Evolutionary conservation across 1,139 yeast genomes (phyloP), one percentile per base, ranked within the genome.

Genomic region (Kodamaea fungicola): DNA sequence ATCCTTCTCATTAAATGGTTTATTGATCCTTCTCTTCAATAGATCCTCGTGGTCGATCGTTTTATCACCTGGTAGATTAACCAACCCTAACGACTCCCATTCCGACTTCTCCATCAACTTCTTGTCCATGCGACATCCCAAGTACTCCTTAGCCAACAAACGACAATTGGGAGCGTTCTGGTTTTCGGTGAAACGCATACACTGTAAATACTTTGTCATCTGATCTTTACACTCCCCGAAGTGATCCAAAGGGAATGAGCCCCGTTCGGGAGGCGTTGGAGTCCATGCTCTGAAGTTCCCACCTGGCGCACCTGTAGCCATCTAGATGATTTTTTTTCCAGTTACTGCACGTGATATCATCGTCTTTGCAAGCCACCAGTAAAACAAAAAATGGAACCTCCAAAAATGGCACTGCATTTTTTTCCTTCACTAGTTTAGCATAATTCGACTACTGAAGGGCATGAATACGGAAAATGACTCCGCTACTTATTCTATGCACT

Each of bases 191-290:
- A 80, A 67, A 53, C 83, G 83, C 65, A 92, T 66, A 61, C 98
- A 92, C 38, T 78, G 67, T 45, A 92, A 66, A 56, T 92, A 92
- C 42, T 76, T 78, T 37, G 69, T 59, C 95, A 89, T 92, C 44
- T 79, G 76, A 19, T 70, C 70, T 12, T 80, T 78, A 56, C 97
- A 92, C 50, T 92, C 97, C 1, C 81, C 86, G 44, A 80, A 86
- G 55, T 92, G 98, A 53, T 92, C 98, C 37, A 92, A 68, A 1
- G 97, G 98, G 59, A 92, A 92, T 1, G 97, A 86, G 0, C 98
- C 98, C 50, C 96, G 70, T 50, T 90, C 96, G 3, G 98, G 98
- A 22, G 98, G 96, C 0, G 92, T 83, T 9, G 97, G 96, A 12
- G 86, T 74, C 74, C 84, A 71, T 27, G 78, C 63, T 45, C 76